Conservation (phyloP, 2,329 filamentous ascomycete species). For the Monilinia vaccinii-corymbosi region DNA sequence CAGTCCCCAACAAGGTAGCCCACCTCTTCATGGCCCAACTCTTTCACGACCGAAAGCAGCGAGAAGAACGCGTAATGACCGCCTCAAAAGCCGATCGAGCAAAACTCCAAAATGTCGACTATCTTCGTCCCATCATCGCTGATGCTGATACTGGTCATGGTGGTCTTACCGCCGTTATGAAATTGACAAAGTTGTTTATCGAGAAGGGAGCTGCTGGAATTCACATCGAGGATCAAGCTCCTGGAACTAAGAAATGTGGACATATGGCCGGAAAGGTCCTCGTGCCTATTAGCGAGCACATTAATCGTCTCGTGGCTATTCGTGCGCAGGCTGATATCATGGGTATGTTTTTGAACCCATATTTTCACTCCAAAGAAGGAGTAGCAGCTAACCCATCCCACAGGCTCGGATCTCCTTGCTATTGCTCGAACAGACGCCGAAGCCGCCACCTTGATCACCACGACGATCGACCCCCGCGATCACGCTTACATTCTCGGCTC, state of each 20-base stretch:
- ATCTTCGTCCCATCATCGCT: conserved; percentile 89
- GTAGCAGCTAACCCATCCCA: neutral
- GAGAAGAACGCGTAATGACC: conserved; percentile 79
- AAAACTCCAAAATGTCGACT: conserved; percentile 76
- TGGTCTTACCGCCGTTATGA: conserved; percentile 97
- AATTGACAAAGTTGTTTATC: conserved; percentile 94
- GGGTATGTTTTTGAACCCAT: conserved; percentile 42
- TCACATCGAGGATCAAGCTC: conserved; percentile 97
- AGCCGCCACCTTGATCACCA: conserved; percentile 93
- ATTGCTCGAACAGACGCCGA: conserved; percentile 95
- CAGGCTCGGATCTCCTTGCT: conserved; percentile 74
- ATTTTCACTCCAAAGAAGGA: neutral
- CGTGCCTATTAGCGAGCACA: conserved; percentile 94
- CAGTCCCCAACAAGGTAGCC: conserved; percentile 94
- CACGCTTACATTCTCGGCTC: conserved; percentile 85
- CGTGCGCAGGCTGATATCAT: conserved; percentile 97
- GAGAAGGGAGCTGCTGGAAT: conserved; percentile 96
- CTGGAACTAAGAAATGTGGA: conserved; percentile 98
- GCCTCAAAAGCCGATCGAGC: conserved; percentile 59
- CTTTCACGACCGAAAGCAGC: conserved; percentile 98
- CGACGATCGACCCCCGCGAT: conserved; percentile 90
- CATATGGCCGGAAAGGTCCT: conserved; percentile 99
- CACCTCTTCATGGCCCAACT: conserved; percentile 98
- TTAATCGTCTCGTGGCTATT: conserved; percentile 94
- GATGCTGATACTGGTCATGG: conserved; percentile 97